Percentiles rank a stretch among this genome's conserved stretches.
Evolutionary conservation across 106 monocot species (phyloP).

Genomic region (Acorus calamus): DNA sequence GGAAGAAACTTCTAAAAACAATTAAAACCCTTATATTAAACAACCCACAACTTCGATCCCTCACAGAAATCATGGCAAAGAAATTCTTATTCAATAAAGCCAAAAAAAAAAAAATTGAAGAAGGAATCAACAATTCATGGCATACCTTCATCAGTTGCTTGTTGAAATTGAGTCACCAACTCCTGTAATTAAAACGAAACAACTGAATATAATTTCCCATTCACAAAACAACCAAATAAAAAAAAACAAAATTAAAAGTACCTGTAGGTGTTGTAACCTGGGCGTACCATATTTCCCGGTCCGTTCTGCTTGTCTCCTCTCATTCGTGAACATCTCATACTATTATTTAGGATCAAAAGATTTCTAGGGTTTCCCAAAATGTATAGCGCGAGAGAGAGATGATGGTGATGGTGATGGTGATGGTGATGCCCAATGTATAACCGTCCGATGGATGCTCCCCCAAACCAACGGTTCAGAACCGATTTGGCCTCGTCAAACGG

Average conservation of each 20-base stretch:
- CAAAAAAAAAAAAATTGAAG: not conserved
- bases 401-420: too few species aligned
- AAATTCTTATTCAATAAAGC: not conserved
- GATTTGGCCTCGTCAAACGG: too few species aligned
- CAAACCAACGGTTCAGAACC: too few species aligned
- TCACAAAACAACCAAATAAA: not conserved
- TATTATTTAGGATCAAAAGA: conserved; percentile 16
- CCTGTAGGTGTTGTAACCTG: conserved; percentile 40
- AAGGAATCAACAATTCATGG: not conserved
- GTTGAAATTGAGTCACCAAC: conserved; percentile 44
- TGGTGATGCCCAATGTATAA: too few species aligned
- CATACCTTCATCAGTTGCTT: conserved; percentile 37
- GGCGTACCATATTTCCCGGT: conserved; percentile 40
- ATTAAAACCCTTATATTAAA: too few species aligned
- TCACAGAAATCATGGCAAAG: not conserved
- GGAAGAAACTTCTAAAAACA: too few species aligned
- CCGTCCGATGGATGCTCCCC: too few species aligned
- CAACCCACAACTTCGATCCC: too few species aligned
- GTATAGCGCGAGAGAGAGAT: too few species aligned
- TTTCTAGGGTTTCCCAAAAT: not conserved
- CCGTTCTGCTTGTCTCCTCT: conserved; percentile 37
- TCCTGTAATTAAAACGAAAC: conserved; percentile 20
- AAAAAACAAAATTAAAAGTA: conserved; percentile 5
- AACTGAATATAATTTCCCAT: not conserved
- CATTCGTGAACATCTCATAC: conserved; percentile 40